Base-by-base conservation (phyloP, 1,284 basidiomycete genomes). In the Cutaneotrichosporon cyanovorans region DNA sequence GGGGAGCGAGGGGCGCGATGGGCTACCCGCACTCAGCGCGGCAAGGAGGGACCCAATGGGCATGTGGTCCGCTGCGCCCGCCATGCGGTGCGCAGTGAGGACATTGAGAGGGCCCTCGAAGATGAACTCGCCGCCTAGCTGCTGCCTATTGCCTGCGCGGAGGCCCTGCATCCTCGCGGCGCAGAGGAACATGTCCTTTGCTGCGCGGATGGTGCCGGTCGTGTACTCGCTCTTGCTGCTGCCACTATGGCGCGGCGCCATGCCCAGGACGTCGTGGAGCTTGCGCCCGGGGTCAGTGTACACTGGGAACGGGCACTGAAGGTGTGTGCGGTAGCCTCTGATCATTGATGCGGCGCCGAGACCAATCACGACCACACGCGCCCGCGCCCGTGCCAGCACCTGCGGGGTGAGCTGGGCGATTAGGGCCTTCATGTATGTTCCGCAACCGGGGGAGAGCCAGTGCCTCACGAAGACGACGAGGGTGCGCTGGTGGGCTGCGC, bases 61-160 rank as follows among this genome's bases (percentile, higher is more conserved):
- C 1, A 79, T 78, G 59, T 90, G 87, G 15, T 78, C 79, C 33
- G 80, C 77, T 1, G 82, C 76, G 12, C 73, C 81, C 11, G 42
- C 57, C 71, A 73, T 73, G 23, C 71, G 64, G 52, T 71, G 68
- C 5, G 69, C 62, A 43, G 62, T 71, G 16, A 50, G 47, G 16
- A 66, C 58, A 32, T 59, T 50, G n/a, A 66, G 50, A 4, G 54
- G 81, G 38, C 85, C 84, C 20, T 84, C 85, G 43, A 93, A 77
- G 21, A 92, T 78, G 62, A 92, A 91, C 71, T 92, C 89, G 20
- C 89, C 89, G 15, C 89, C 89, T 23, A 92, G 77, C 67, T 90
- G 84, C 18, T 36, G 20, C 28, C 42, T 31, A 46, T 46, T 37
- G 12, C 45, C 48, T 2, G 43, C 19, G 31, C 41, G 45, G 18